These are phyloP conservation scores for Chenopodium berlandieri DNA, from an alignment of 148 eudicot species.

Conservation along the genomic window DNA sequence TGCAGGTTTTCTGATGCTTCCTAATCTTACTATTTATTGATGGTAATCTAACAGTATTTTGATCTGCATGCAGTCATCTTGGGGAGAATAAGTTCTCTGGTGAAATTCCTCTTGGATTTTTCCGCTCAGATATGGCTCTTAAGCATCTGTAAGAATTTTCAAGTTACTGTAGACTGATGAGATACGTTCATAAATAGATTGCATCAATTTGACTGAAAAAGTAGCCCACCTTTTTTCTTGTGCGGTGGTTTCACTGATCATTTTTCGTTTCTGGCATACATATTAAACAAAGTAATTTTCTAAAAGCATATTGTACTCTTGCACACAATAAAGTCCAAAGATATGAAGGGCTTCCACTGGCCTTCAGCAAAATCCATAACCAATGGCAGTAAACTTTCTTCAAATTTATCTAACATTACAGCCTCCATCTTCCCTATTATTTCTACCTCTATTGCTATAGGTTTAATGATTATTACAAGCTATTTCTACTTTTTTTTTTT, in stretches of 20 bases:
- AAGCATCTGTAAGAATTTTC: conserved; percentile 20
- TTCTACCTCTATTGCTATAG: too few species aligned
- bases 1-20: background rate
- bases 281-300: background rate
- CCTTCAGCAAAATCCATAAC: background rate
- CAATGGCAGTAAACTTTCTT: background rate
- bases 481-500: too few species aligned
- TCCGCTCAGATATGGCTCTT: conserved; percentile 26
- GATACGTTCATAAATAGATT: background rate
- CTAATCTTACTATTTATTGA: background rate
- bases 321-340: background rate
- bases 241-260: background rate
- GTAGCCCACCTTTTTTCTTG: background rate
- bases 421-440: background rate
- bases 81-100: conserved; percentile 32
- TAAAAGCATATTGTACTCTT: background rate
- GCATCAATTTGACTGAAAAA: too few species aligned
- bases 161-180: background rate
- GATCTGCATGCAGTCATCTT: conserved; percentile 22
- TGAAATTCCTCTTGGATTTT: conserved; percentile 21
- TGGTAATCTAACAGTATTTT: conserved; percentile 1
- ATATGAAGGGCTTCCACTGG: background rate
- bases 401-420: background rate
- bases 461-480: too few species aligned
- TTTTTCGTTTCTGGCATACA: background rate